Conservation (phyloP, 2,329 filamentous ascomycete species). For the Plectosphaerella plurivora region DNA sequence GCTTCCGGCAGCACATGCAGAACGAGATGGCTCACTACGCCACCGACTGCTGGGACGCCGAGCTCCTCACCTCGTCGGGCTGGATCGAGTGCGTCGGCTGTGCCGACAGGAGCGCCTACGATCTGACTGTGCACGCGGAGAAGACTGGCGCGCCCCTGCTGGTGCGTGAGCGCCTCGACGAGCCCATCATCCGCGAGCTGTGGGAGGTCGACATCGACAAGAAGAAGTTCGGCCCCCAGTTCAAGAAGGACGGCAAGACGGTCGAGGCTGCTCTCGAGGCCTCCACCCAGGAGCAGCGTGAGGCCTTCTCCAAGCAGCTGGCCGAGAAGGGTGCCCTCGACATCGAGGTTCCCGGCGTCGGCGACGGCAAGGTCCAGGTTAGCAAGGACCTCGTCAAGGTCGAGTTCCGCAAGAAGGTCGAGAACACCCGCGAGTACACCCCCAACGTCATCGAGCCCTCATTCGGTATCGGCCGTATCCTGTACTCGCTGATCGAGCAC, state of each 20-base stretch:
- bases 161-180: constrained; percentile 75
- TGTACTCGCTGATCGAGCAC: constrained; percentile 92
- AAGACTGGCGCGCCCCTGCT: constrained; percentile 84
- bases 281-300: constrained; percentile 74
- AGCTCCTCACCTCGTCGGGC: constrained; percentile 84
- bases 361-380: constrained; percentile 72
- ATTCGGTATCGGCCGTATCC: constrained; percentile 91
- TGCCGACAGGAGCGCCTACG: constrained; percentile 92
- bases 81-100: constrained; percentile 99
- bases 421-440: constrained; percentile 85
- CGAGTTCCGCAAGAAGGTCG: constrained; percentile 75
- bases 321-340: constrained; percentile 69
- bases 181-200: constrained; percentile 77
- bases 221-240: constrained; percentile 92
- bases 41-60: constrained; percentile 95
- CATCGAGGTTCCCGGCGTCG: constrained; percentile 65
- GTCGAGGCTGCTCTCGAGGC: constrained; percentile 76
- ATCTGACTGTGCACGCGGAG: constrained; percentile 87
- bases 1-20: constrained; percentile 94
- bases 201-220: constrained; percentile 86
- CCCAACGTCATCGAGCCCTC: constrained; percentile 97
- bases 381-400: constrained; percentile 76
- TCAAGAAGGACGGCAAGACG: constrained; percentile 89
- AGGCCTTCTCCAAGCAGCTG: constrained; percentile 72
- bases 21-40: constrained; percentile 84